phyloP scores from a whole-genome alignment of 805 yeast species.

The Clavispora carvajalis region DNA sequence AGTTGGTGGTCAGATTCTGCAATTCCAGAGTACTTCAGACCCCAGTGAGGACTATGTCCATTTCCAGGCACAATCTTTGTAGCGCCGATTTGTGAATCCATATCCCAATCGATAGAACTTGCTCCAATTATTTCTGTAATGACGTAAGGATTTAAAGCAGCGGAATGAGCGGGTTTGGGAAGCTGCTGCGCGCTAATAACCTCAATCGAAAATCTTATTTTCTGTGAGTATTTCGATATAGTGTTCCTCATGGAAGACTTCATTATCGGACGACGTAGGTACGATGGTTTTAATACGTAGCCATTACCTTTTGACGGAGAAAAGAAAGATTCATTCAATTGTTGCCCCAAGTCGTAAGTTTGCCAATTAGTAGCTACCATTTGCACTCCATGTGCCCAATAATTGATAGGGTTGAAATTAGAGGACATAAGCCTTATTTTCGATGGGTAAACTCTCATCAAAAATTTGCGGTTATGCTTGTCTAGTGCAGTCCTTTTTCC shows the following conservation, averaged over 20 bases:
- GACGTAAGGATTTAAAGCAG: conserved; percentile 54
- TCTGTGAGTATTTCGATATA: neutral
- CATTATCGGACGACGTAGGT: conserved; percentile 33
- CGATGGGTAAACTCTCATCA: conserved; percentile 88
- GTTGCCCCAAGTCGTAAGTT: conserved; percentile 83
- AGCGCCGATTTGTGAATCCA: conserved; percentile 2
- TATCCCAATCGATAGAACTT: conserved; percentile 19
- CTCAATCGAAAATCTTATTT: conserved; percentile 20
- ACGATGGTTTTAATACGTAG: conserved; percentile 69
- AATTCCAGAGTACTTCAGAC: conserved; percentile 44
- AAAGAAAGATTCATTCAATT: conserved; percentile 80
- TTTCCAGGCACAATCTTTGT: conserved; percentile 45
- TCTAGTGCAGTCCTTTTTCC: conserved; percentile 50
- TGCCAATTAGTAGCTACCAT: conserved; percentile 99
- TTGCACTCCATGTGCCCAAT: conserved; percentile 85
- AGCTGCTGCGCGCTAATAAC: conserved; percentile 82
- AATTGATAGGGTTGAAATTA: conserved; percentile 72
- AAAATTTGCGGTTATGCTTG: conserved; percentile 69
- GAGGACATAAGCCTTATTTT: conserved; percentile 69
- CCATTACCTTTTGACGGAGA: conserved; percentile 58
- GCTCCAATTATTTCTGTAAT: conserved; percentile 56
- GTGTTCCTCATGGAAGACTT: conserved; percentile 16
- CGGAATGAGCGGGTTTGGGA: conserved; percentile 55
- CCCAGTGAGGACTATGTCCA: conserved; percentile 90
- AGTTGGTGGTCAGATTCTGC: conserved; percentile 35